A percentile compares a stretch with the other conserved stretches of the same genome.
Conservation (phyloP, 768 basidiomycete species). For the Kwoniella europaea region DNA sequence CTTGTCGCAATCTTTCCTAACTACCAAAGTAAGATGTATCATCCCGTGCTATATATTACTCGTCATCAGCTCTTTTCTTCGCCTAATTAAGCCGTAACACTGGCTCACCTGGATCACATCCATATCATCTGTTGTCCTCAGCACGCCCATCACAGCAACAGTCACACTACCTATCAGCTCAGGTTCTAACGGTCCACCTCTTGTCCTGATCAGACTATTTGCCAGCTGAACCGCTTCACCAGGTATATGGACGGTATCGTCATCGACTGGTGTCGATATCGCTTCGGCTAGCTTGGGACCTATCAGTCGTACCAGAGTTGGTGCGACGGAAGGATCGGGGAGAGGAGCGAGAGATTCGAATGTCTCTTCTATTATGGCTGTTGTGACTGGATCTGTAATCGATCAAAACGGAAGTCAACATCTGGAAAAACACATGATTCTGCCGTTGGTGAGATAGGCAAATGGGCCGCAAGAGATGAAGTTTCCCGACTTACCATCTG, state of each 20-base stretch:
- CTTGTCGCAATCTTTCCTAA: conserved; percentile 85
- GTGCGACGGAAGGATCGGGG: conserved; percentile 67
- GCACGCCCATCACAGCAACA: conserved; percentile 72
- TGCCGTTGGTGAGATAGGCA: no score
- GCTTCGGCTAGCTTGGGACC: conserved; percentile 74
- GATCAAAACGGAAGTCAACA: neutral
- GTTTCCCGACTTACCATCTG: conserved; percentile 67
- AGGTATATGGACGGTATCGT: conserved; percentile 72
- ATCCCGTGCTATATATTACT: conserved; percentile 71
- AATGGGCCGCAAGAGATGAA: neutral
- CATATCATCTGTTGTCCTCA: conserved; percentile 77
- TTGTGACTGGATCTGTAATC: conserved; percentile 78
- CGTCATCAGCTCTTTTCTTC: neutral
- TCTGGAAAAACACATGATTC: no score
- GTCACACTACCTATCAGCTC: conserved; percentile 80
- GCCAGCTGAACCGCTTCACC: conserved; percentile 82
- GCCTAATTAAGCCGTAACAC: no score
- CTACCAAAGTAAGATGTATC: conserved; percentile 75
- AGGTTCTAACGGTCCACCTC: conserved; percentile 69
- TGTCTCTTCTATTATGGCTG: conserved; percentile 82
- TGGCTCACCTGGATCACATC: conserved; percentile 65
- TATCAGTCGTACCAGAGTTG: conserved; percentile 72
- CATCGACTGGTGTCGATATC: conserved; percentile 63
- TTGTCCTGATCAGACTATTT: conserved; percentile 72
- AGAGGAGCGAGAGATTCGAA: conserved; percentile 72